Evolutionary conservation across 768 basidiomycete genomes (phyloP), one percentile per base, ranked within the genome.

Genomic region (Pulveroboletus sp.): DNA sequence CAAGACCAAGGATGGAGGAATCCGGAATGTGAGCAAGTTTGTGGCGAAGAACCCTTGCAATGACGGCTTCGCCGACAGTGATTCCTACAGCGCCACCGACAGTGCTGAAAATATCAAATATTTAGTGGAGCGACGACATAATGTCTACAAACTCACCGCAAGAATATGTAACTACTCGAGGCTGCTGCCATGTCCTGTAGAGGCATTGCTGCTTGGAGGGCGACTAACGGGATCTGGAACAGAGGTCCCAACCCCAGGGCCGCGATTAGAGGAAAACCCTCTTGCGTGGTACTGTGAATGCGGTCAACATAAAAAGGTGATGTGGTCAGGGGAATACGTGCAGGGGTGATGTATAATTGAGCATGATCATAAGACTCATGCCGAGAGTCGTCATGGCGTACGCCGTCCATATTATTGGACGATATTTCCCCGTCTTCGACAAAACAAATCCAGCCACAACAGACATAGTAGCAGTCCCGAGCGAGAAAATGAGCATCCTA

Each of bases 161-260:
- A 69, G 60, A 93, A 84, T 17, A 79, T 78, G 59, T 85, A 86
- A 0, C 82, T 80, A 1, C 78, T 72, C 0, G 90, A 90, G 45
- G 81, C 82, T 2, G 90, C 90, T 2, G 90, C 88, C 88, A 92
- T 90, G 55, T 92, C 88, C 57, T 82, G 84, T 14, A 89, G 59
- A 0, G 91, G 91, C 90, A 94, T 94, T 1, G 90, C 84, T 2
- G 89, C 87, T 68, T 93, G 90, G 12, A 93, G 67, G 13, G 75
- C 86, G 43, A 90, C 81, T 7, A 90, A 67, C 0, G 87, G 88
- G 5, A 70, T 59, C 70, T 82, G 80, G 72, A 87, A 87, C 42
- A 90, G 64, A 53, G 73, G 77, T 2, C 87, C 87, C 14, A 81
- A 59, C 1, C 87, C 88, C 4, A 83, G 13, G 7, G 84, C 77